Evolutionary conservation across 805 yeast species (phyloP).

Genomic region (Candida germanica): DNA sequence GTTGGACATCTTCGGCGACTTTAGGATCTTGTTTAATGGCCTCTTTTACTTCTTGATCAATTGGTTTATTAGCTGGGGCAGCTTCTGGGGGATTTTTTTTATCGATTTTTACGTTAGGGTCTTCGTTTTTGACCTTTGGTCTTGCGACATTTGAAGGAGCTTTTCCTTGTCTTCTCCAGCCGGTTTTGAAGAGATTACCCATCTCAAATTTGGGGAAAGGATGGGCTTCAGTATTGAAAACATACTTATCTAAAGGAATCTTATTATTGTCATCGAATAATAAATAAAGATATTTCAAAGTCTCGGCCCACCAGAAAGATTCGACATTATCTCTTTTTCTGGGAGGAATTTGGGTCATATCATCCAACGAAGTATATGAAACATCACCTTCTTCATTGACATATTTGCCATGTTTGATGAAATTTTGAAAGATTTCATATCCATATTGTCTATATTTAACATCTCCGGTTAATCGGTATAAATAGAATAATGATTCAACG

Average conservation of each 20-base stretch:
- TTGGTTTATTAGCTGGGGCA: slow-evolving; percentile 38
- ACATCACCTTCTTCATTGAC: slow-evolving; percentile 38
- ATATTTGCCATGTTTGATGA: slow-evolving; percentile 56
- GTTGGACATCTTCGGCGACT: slow-evolving; percentile 24
- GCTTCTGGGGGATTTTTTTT: slow-evolving; percentile 37
- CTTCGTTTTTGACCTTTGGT: background rate
- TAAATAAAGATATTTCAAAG: slow-evolving; percentile 79
- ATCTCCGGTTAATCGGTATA: slow-evolving; percentile 79
- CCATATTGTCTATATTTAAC: slow-evolving; percentile 86
- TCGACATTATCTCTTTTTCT: slow-evolving; percentile 71
- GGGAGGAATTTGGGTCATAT: slow-evolving; percentile 60
- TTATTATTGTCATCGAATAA: slow-evolving; percentile 66
- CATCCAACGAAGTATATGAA: slow-evolving; percentile 61
- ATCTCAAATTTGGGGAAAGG: slow-evolving; percentile 75
- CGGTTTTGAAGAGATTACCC: slow-evolving; percentile 53
- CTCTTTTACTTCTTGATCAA: slow-evolving; percentile 32
- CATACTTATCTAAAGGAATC: slow-evolving; percentile 63
- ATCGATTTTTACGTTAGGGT: slow-evolving; percentile 16
- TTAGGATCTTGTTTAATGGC: slow-evolving; percentile 34
- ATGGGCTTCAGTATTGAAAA: slow-evolving; percentile 92
- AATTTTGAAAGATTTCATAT: slow-evolving; percentile 74
- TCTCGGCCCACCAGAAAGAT: slow-evolving; percentile 92
- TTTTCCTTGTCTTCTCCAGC: slow-evolving; percentile 46
- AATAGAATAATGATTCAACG: slow-evolving; percentile 78
- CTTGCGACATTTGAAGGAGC: background rate